phyloP scores from a whole-genome alignment of 805 yeast genomes.

The Zygosaccharomyces rouxii region DNA sequence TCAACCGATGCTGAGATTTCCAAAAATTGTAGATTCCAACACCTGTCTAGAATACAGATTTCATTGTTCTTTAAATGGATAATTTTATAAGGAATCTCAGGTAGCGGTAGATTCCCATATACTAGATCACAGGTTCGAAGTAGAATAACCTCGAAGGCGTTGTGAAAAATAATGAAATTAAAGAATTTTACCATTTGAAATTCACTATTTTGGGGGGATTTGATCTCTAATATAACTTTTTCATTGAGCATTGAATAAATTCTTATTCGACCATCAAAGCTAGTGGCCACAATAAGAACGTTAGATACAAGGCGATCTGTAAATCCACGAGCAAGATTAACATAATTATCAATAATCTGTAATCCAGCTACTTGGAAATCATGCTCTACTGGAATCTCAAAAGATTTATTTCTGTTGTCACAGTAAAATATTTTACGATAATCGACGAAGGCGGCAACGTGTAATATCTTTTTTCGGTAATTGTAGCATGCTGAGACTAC shows the following conservation, averaged over 20 bases:
- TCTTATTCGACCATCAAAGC: conserved; percentile 9
- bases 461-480: neutral
- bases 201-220: neutral
- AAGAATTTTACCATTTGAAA: conserved; percentile 4
- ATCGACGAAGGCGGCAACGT: conserved; percentile 4
- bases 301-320: neutral
- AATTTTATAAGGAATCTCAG: conserved; percentile 6
- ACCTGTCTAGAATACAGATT: conserved; percentile 1
- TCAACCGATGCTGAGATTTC: neutral
- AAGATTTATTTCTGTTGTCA: neutral
- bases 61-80: neutral
- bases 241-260: neutral
- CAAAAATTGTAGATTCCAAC: neutral
- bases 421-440: conserved; percentile 1
- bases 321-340: too few relatives aligned
- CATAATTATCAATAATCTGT: neutral
- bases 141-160: conserved; percentile 5
- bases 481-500: conserved; percentile 6
- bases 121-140: neutral
- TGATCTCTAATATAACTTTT: conserved; percentile 6
- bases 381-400: neutral
- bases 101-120: conserved; percentile 5
- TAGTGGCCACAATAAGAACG: conserved; percentile 3
- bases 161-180: conserved; percentile 6
- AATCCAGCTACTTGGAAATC: conserved; percentile 8